phyloP scores from a whole-genome alignment of 257 asterid genomes.

The Petrea volubilis region DNA sequence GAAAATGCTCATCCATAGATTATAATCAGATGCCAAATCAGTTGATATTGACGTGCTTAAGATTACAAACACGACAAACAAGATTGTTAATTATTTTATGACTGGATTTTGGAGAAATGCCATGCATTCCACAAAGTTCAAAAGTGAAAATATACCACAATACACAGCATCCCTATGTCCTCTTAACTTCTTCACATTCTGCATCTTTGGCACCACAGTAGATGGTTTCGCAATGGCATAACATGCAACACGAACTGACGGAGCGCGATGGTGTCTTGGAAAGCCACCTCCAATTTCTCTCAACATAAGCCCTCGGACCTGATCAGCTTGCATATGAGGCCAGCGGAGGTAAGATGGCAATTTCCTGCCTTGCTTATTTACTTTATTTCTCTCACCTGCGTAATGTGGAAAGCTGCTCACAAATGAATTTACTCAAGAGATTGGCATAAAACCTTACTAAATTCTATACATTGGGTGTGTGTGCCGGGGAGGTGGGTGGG shows the following conservation, averaged over 20 bases:
- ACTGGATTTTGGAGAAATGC: slow-evolving; percentile 12
- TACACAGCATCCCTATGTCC: slow-evolving; percentile 98
- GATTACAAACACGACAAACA: not conserved
- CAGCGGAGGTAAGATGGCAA: slow-evolving; percentile 76
- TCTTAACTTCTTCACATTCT: slow-evolving; percentile 73
- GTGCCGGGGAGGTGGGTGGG: too few relatives aligned
- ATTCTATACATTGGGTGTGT: not conserved
- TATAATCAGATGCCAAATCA: not conserved
- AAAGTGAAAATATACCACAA: slow-evolving; percentile 72
- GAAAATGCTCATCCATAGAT: slow-evolving; percentile 6
- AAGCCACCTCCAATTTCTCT: slow-evolving; percentile 99
- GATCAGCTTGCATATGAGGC: slow-evolving; percentile 98
- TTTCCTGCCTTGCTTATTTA: slow-evolving; percentile 51
- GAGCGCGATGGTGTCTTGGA: slow-evolving; percentile 90
- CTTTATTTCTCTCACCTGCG: slow-evolving; percentile 67
- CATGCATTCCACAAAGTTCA: slow-evolving; percentile 6
- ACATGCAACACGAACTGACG: slow-evolving; percentile 86
- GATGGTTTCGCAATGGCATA: slow-evolving; percentile 98
- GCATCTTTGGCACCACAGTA: slow-evolving; percentile 97
- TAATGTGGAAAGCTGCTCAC: slow-evolving; percentile 25
- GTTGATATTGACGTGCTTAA: slow-evolving; percentile 11
- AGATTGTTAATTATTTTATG: not conserved
- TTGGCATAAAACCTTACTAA: not conserved
- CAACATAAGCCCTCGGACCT: slow-evolving; percentile 88
- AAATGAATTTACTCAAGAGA: slow-evolving; percentile 10